A percentile compares a stretch with the other conserved stretches of the same genome.
phyloP scores from a whole-genome alignment of 140 eudicot genomes.

The Anethum foeniculum region DNA sequence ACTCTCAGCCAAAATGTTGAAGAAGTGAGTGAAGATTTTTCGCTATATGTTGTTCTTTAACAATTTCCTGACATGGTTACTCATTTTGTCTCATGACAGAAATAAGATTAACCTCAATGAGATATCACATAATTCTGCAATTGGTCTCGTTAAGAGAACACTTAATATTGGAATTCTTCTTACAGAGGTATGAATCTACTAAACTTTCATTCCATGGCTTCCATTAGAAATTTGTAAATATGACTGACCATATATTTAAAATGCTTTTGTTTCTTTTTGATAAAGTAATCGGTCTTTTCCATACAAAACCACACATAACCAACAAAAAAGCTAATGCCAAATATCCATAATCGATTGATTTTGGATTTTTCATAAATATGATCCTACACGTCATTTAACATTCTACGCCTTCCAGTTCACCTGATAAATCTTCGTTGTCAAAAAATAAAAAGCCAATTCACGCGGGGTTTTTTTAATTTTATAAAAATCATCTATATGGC shows the following conservation, averaged over 20 bases:
- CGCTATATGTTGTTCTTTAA: neutral
- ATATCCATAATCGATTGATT: neutral
- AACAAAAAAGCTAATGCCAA: neutral
- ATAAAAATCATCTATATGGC: neutral
- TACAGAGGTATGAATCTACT: conserved; percentile 53
- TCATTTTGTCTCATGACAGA: conserved; percentile 33
- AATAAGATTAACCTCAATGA: conserved; percentile 82
- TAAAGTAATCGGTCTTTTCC: no score
- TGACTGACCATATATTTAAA: neutral
- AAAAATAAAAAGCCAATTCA: neutral
- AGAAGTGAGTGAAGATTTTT: conserved; percentile 49
- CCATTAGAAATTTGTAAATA: neutral
- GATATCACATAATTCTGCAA: conserved; percentile 91
- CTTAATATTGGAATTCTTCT: conserved; percentile 72
- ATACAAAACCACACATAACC: neutral
- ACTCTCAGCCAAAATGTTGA: conserved; percentile 90
- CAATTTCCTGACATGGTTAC: neutral
- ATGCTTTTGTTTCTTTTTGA: no score
- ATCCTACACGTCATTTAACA: neutral
- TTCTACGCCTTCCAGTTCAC: neutral
- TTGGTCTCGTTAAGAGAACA: conserved; percentile 72
- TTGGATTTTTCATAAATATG: neutral
- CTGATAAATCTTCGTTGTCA: neutral
- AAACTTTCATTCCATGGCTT: neutral
- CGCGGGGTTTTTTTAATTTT: no score